Conservation (phyloP, 257 asterid genomes). For the Fraxinus cuspidata region DNA sequence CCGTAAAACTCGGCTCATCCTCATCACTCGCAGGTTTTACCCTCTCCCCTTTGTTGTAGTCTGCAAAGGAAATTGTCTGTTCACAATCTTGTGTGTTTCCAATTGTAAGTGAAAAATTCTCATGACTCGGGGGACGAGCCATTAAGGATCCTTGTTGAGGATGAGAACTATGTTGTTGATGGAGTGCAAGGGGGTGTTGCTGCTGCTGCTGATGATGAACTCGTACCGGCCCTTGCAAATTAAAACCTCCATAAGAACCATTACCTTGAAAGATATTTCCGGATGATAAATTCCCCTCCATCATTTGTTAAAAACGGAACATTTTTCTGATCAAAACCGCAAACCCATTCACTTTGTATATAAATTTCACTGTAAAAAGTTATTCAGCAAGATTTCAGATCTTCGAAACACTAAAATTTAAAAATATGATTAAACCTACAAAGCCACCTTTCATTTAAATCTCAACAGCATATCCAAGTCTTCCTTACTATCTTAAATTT, state of each 20-base stretch:
- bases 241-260: constrained; percentile 53
- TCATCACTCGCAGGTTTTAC: too few relatives aligned
- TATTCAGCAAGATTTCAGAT: neutral
- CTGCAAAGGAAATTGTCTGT: too few relatives aligned
- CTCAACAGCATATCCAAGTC: neutral
- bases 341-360: constrained; percentile 19
- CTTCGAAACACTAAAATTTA: neutral
- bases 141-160: too few relatives aligned
- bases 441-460: neutral
- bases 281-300: constrained; percentile 54
- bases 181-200: too few relatives aligned
- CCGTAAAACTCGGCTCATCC: too few relatives aligned
- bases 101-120: too few relatives aligned
- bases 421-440: neutral
- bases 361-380: neutral
- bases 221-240: constrained; percentile 49
- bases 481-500: neutral
- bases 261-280: constrained; percentile 49
- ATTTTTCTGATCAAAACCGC: constrained; percentile 23
- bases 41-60: too few relatives aligned
- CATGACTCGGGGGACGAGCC: too few relatives aligned
- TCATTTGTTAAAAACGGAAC: constrained; percentile 7
- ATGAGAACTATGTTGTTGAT: too few relatives aligned
- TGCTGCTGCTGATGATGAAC: constrained; percentile 56
- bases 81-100: too few relatives aligned